A percentile compares a stretch with the other conserved stretches of the same genome.
Evolutionary conservation across 768 basidiomycete species (phyloP).

Genomic region (Mycena crocata): DNA sequence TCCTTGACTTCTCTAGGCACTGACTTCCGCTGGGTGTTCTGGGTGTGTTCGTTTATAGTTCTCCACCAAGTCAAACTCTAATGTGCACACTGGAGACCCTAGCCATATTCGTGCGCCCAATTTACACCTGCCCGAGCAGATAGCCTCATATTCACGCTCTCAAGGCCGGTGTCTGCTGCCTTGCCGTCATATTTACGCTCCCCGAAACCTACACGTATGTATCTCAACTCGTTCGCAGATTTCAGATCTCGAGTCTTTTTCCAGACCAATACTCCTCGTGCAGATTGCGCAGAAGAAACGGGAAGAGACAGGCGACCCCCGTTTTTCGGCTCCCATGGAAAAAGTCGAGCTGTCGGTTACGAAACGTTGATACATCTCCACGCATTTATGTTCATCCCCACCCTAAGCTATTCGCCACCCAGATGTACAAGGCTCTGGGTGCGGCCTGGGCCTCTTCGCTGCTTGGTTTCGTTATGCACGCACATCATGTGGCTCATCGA

Average conservation of each 20-base stretch:
- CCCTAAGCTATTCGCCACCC: constrained; percentile 60
- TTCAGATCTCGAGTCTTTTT: constrained; percentile 1
- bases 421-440: constrained; percentile 64
- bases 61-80: constrained; percentile 35
- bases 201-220: constrained; percentile 76
- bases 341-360: constrained; percentile 48
- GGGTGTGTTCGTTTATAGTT: constrained; percentile 63
- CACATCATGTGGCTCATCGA: too few species aligned
- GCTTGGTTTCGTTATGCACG: constrained; percentile 62
- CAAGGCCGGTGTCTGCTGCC: constrained; percentile 61
- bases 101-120: constrained; percentile 62
- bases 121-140: not conserved
- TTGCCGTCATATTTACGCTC: constrained; percentile 63
- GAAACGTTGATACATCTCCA: constrained; percentile 41
- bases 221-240: constrained; percentile 1
- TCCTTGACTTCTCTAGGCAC: constrained; percentile 39
- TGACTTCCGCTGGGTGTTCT: constrained; percentile 78
- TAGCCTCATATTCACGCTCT: not conserved
- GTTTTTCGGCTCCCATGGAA: constrained; percentile 68
- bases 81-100: constrained; percentile 76
- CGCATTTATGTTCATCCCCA: constrained; percentile 9
- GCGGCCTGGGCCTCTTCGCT: constrained; percentile 71
- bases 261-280: constrained; percentile 67
- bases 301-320: constrained; percentile 62
- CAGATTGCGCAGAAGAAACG: constrained; percentile 62